These are phyloP conservation scores for Puccinellia tenuiflora DNA, from an alignment of 176 grass and related monocot species.

Conservation along the genomic window DNA sequence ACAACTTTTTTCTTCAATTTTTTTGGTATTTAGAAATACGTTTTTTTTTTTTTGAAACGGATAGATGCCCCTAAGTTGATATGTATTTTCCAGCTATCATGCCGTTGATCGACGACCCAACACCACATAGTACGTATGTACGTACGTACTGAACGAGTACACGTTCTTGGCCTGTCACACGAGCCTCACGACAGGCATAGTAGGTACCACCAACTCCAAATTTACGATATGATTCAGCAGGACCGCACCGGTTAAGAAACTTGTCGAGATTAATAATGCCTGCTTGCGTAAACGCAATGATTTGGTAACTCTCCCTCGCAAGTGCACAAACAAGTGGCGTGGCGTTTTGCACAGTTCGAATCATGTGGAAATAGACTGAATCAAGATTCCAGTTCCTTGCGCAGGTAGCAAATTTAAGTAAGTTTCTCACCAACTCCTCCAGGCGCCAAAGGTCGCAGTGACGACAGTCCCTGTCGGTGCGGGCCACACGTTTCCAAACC, in stretches of 20 bases:
- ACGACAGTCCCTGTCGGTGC: neutral
- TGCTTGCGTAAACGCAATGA: neutral
- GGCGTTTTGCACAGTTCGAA: neutral
- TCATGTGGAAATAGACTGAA: neutral
- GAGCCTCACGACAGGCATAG: neutral
- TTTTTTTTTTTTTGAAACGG: too few species aligned
- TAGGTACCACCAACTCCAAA: neutral
- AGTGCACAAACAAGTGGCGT: neutral
- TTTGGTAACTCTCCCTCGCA: neutral
- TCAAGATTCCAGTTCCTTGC: neutral
- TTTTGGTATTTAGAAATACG: too few species aligned
- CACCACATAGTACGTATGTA: neutral
- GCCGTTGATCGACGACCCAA: neutral
- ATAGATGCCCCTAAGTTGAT: too few species aligned
- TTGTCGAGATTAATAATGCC: neutral
- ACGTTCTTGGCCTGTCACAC: neutral
- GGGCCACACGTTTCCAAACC: conserved; percentile 6
- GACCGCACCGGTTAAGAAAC: neutral
- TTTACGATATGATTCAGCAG: neutral
- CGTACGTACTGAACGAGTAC: neutral
- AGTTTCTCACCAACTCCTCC: conserved; percentile 22
- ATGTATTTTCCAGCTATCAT: neutral
- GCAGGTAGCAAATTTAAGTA: neutral
- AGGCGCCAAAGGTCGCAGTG: neutral
- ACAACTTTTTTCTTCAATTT: too few species aligned